These are phyloP conservation scores for Lentinula raphanica DNA, from an alignment of 768 basidiomycete species.

Conservation along the genomic window DNA sequence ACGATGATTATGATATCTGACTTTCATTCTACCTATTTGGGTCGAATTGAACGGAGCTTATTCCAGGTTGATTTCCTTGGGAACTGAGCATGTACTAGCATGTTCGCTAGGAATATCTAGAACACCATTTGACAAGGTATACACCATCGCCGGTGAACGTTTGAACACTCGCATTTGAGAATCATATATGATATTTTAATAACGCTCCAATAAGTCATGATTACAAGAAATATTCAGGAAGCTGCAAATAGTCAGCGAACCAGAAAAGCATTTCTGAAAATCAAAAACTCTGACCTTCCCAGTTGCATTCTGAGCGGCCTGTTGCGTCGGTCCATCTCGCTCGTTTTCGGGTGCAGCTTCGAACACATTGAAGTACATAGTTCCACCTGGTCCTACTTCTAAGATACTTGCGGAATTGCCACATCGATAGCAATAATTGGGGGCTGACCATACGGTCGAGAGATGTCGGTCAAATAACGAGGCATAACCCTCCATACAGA, in stretches of 20 bases:
- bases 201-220: background rate
- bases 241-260: conserved; percentile 31
- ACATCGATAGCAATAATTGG: conserved; percentile 98
- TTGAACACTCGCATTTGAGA: no score
- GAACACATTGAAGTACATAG: conserved; percentile 95
- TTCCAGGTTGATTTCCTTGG: no score
- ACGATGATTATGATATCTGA: background rate
- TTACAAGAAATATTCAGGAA: conserved; percentile 77
- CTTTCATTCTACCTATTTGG: conserved; percentile 1
- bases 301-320: conserved; percentile 63
- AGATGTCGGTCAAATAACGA: conserved; percentile 95
- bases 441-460: conserved; percentile 97
- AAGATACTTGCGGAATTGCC: conserved; percentile 96
- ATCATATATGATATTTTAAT: no score
- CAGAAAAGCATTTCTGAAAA: no score
- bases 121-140: background rate
- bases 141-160: no score
- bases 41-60: background rate
- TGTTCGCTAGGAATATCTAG: no score
- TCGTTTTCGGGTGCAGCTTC: conserved; percentile 99
- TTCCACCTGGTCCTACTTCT: conserved; percentile 86
- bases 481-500: conserved; percentile 99
- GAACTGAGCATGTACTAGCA: no score
- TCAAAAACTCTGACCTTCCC: conserved; percentile 51
- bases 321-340: conserved; percentile 79